These are phyloP conservation scores for Eimeria sp. DNA, from an alignment of 169 alveolate species.

Conservation along the genomic window DNA sequence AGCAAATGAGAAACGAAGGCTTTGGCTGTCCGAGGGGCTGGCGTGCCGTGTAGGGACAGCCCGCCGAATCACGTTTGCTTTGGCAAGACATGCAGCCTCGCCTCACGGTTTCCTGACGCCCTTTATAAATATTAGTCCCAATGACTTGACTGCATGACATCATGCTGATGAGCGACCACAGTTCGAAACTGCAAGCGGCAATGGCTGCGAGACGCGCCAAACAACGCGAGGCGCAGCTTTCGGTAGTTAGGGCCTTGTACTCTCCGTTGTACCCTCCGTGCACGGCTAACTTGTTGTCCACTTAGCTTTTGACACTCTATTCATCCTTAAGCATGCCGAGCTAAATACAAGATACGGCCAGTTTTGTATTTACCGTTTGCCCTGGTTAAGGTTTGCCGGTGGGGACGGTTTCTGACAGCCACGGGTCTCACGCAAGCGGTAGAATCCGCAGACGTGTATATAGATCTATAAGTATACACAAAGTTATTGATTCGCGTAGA, in stretches of 20 bases:
- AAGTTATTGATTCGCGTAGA: neutral
- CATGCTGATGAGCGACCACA: neutral
- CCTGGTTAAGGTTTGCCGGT: neutral
- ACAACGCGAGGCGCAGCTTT: neutral
- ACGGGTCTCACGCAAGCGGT: neutral
- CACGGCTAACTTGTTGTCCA: neutral
- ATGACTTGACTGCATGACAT: neutral
- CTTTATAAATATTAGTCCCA: neutral
- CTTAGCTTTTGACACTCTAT: neutral
- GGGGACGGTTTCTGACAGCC: neutral
- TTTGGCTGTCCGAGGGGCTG: slow-evolving; percentile 20
- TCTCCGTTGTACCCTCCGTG: neutral
- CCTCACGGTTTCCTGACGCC: neutral
- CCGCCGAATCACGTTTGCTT: neutral
- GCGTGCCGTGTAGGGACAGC: slow-evolving; percentile 1
- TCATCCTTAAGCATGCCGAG: neutral
- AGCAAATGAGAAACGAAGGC: neutral
- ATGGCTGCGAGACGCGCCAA: neutral
- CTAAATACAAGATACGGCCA: neutral
- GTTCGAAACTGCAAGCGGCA: neutral
- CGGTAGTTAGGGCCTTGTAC: neutral
- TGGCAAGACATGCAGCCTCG: neutral
- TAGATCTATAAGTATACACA: too few species aligned
- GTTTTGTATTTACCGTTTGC: neutral
- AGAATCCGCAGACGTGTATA: neutral